A percentile compares a stretch with the other conserved stretches of the same genome.
These are phyloP conservation scores for Ceratocystis smalleyi DNA, from an alignment of 2,329 filamentous ascomycete species.

Conservation along the genomic window DNA sequence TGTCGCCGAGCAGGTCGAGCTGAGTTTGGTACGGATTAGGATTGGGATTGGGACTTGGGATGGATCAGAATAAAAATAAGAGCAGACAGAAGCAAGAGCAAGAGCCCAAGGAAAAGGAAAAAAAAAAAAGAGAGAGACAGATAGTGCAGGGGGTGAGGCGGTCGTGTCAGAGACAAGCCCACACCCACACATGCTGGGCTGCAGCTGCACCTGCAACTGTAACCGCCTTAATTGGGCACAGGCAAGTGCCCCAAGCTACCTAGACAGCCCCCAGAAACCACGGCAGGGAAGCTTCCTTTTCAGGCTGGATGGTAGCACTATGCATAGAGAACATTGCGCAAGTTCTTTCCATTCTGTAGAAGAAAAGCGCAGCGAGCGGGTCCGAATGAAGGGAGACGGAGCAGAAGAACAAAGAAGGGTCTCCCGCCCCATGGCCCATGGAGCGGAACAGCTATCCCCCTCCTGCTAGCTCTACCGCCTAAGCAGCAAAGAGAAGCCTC, in stretches of 20 bases:
- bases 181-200: not conserved
- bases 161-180: constrained; percentile 2
- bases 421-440: not conserved
- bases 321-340: too few species aligned
- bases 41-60: constrained; percentile 2
- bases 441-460: not conserved
- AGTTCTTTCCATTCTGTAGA: not conserved
- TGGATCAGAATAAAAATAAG: not conserved
- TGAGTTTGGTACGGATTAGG: constrained; percentile 1
- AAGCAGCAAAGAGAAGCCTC: not conserved
- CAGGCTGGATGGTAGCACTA: too few species aligned
- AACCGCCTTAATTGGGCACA: not conserved
- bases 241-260: not conserved
- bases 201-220: not conserved
- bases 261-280: too few species aligned
- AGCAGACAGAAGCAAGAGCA: not conserved
- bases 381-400: not conserved
- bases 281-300: too few species aligned
- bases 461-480: not conserved
- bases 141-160: not conserved
- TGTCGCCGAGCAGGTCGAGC: not conserved
- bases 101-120: not conserved
- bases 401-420: not conserved
- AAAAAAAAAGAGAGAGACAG: not conserved
- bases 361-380: not conserved